Conservation (phyloP, 2,329 filamentous ascomycete species). For the Fusarium nygamai region DNA sequence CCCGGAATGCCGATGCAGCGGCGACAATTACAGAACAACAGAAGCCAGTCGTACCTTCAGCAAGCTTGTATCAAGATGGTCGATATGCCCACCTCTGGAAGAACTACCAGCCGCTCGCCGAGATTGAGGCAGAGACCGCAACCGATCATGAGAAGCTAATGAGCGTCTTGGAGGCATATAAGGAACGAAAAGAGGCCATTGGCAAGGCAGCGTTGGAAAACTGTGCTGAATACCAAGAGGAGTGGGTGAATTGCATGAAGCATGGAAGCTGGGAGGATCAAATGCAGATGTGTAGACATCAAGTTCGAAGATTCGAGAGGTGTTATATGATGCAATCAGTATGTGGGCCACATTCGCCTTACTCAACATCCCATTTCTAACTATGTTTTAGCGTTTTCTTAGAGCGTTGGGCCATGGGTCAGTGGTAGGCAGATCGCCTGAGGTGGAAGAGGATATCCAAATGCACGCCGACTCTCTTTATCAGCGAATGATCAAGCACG, state of each 20-base stretch:
- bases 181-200: slow-evolving; percentile 81
- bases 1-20: slow-evolving; percentile 16
- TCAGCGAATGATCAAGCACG: slow-evolving; percentile 85
- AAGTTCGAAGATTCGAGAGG: slow-evolving; percentile 81
- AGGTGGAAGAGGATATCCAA: slow-evolving; percentile 87
- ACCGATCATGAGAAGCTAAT: slow-evolving; percentile 82
- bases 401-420: slow-evolving; percentile 89
- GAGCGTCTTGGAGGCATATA: slow-evolving; percentile 84
- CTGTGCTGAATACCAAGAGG: slow-evolving; percentile 86
- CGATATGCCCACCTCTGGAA: slow-evolving; percentile 89
- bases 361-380: slow-evolving; percentile 8
- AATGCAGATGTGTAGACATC: slow-evolving; percentile 81
- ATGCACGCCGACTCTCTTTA: slow-evolving; percentile 95
- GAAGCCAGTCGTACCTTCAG: slow-evolving; percentile 53
- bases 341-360: slow-evolving; percentile 15
- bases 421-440: slow-evolving; percentile 68
- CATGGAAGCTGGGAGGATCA: slow-evolving; percentile 73
- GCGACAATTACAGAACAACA: slow-evolving; percentile 27
- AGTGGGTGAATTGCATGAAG: slow-evolving; percentile 84
- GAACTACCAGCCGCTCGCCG: slow-evolving; percentile 78
- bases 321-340: slow-evolving; percentile 92
- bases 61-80: slow-evolving; percentile 68
- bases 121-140: slow-evolving; percentile 75
- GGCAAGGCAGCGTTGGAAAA: slow-evolving; percentile 90
- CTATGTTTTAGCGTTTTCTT: slow-evolving; percentile 75